A percentile compares a stretch with the other conserved stretches of the same genome.
Evolutionary conservation across 257 asterid species (phyloP).

Genomic region (Lithospermum erythrorhizon): DNA sequence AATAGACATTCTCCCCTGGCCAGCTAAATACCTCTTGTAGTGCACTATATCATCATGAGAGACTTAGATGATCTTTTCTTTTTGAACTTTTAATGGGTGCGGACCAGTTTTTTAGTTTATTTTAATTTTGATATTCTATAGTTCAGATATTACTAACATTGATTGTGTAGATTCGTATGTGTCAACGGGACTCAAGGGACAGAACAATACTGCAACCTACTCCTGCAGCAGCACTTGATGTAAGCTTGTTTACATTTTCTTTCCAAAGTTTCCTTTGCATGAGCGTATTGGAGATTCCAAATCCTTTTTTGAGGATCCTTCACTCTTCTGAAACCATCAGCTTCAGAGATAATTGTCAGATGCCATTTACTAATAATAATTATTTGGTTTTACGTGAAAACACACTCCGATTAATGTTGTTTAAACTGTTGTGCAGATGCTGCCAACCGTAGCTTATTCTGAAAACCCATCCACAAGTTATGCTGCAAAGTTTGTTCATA

Average conservation of each 20-base stretch:
- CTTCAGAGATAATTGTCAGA: not conserved
- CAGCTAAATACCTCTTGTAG: no score
- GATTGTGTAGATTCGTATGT: slow-evolving; percentile 74
- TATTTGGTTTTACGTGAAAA: not conserved
- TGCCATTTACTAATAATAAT: not conserved
- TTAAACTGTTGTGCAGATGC: slow-evolving; percentile 52
- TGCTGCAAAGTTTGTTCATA: slow-evolving; percentile 96
- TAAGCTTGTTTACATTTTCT: slow-evolving; percentile 23
- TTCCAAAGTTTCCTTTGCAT: not conserved
- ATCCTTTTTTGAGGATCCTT: not conserved
- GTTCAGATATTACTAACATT: not conserved
- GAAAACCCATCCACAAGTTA: slow-evolving; percentile 96
- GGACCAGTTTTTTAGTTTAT: no score
- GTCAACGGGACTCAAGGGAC: slow-evolving; percentile 86
- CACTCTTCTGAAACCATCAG: not conserved
- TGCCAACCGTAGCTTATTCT: slow-evolving; percentile 68
- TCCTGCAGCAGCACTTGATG: slow-evolving; percentile 98
- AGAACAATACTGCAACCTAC: slow-evolving; percentile 87
- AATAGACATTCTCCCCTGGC: no score
- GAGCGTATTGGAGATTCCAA: not conserved
- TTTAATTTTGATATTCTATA: no score
- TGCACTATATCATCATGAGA: no score
- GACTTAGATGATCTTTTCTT: no score
- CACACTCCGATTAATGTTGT: slow-evolving; percentile 2
- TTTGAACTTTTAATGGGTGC: no score